Conservation (phyloP, 257 asterid genomes). For the Primulina eburnea region DNA sequence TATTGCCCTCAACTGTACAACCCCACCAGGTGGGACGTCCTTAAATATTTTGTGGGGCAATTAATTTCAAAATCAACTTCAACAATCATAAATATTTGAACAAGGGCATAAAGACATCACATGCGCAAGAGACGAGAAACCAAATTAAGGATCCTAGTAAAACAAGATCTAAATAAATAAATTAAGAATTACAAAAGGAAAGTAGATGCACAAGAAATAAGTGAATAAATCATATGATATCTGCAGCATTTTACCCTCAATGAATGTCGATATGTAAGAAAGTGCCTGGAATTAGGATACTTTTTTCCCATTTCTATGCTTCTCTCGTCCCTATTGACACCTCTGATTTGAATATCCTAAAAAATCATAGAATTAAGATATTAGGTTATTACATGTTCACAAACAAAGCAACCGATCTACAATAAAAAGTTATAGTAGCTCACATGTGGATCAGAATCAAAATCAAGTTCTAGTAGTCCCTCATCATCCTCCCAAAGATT, state of each 20-base stretch:
- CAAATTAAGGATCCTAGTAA: background rate
- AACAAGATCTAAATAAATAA: background rate
- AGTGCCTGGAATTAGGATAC: slow-evolving; percentile 89
- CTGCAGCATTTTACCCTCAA: slow-evolving; percentile 60
- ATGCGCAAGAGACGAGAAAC: slow-evolving; percentile 7
- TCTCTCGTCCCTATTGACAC: slow-evolving; percentile 90
- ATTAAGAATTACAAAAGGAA: background rate
- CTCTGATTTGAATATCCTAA: slow-evolving; percentile 97
- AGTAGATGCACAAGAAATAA: slow-evolving; percentile 6
- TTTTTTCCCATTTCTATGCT: slow-evolving; percentile 78
- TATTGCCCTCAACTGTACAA: background rate
- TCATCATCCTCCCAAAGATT: slow-evolving; percentile 98
- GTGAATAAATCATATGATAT: slow-evolving; percentile 13
- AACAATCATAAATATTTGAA: background rate
- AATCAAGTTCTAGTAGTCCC: slow-evolving; percentile 83
- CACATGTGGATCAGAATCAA: slow-evolving; percentile 78
- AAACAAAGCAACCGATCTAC: slow-evolving; percentile 20
- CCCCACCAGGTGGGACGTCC: background rate
- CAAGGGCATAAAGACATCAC: slow-evolving; percentile 17
- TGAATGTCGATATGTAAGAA: slow-evolving; percentile 88
- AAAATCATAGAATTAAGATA: slow-evolving; percentile 17
- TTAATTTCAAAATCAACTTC: background rate
- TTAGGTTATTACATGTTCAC: slow-evolving; percentile 7
- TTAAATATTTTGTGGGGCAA: background rate
- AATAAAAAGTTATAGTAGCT: slow-evolving; percentile 20